Evolutionary conservation across 2,329 filamentous ascomycete species (phyloP).

Genomic region (Colletotrichum filicis): DNA sequence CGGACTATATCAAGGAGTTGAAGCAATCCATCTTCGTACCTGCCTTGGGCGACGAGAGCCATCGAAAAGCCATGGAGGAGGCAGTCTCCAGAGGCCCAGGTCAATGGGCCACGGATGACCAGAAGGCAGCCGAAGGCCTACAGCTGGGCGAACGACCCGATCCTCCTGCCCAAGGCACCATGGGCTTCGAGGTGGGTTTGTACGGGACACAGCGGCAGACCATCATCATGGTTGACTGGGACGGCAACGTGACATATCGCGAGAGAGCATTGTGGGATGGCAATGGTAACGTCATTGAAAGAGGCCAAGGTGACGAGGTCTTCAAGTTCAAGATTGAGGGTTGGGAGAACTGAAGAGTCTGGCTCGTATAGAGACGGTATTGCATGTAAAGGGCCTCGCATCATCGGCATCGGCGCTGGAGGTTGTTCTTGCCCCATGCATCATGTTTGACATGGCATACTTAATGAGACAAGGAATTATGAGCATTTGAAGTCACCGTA

Average conservation of each 20-base stretch:
- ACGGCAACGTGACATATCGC: slow-evolving; percentile 68
- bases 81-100: slow-evolving; percentile 50
- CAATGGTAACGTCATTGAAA: slow-evolving; percentile 64
- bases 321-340: slow-evolving; percentile 68
- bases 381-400: neutral
- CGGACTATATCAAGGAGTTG: slow-evolving; percentile 64
- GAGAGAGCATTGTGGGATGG: slow-evolving; percentile 71
- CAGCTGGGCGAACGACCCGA: slow-evolving; percentile 45
- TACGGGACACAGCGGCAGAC: slow-evolving; percentile 76
- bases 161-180: slow-evolving; percentile 34
- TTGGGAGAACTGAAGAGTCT: slow-evolving; percentile 50
- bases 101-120: slow-evolving; percentile 51
- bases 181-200: slow-evolving; percentile 65
- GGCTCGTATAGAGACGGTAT: neutral
- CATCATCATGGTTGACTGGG: slow-evolving; percentile 69
- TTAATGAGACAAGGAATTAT: neutral
- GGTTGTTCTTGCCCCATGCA: neutral
- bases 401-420: neutral
- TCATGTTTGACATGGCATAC: neutral
- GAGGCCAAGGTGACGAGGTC: slow-evolving; percentile 65
- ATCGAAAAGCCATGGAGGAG: slow-evolving; percentile 56
- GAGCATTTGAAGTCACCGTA: neutral
- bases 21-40: slow-evolving; percentile 72
- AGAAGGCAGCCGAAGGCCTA: slow-evolving; percentile 46
- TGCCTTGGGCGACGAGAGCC: slow-evolving; percentile 61